These are phyloP conservation scores for Phaffomyces antillensis DNA, from an alignment of 805 yeast species.

Conservation along the genomic window DNA sequence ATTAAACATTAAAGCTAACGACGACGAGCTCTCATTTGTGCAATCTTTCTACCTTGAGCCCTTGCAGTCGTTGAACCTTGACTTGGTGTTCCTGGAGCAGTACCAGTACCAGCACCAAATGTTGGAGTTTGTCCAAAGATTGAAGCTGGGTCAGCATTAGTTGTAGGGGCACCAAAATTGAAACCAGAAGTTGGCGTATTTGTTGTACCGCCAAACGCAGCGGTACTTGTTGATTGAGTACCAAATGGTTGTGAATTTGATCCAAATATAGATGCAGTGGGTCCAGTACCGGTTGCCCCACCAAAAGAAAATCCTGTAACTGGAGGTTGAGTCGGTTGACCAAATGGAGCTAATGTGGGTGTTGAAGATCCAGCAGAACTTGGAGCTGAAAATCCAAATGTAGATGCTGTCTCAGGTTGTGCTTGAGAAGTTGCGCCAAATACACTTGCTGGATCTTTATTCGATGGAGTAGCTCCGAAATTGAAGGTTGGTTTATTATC, in stretches of 20 bases:
- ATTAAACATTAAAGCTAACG: slow-evolving; percentile 3
- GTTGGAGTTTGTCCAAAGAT: slow-evolving; percentile 8
- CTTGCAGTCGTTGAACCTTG: slow-evolving; percentile 6
- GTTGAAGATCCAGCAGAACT: slow-evolving; percentile 11
- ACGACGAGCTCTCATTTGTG: slow-evolving; percentile 24
- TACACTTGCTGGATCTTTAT: slow-evolving; percentile 7
- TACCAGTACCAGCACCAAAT: slow-evolving; percentile 7
- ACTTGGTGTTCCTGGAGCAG: slow-evolving; percentile 16
- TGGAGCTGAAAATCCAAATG: slow-evolving; percentile 19
- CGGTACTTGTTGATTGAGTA: neutral
- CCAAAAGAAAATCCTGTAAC: neutral
- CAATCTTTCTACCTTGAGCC: slow-evolving; percentile 20
- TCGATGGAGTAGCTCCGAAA: slow-evolving; percentile 12
- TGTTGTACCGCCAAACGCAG: slow-evolving; percentile 1
- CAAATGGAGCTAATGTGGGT: slow-evolving; percentile 11
- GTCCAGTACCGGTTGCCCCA: neutral
- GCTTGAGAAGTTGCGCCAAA: slow-evolving; percentile 8
- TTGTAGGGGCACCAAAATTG: slow-evolving; percentile 4
- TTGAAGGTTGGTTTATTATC: slow-evolving; percentile 8
- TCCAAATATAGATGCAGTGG: neutral
- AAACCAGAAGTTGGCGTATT: slow-evolving; percentile 3
- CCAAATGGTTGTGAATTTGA: slow-evolving; percentile 1
- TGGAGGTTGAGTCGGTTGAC: slow-evolving; percentile 12
- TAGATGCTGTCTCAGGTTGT: slow-evolving; percentile 5
- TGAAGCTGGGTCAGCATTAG: slow-evolving; percentile 7